Conservation (phyloP, 1,284 basidiomycete species). For the Ceratobasidium sp. region DNA sequence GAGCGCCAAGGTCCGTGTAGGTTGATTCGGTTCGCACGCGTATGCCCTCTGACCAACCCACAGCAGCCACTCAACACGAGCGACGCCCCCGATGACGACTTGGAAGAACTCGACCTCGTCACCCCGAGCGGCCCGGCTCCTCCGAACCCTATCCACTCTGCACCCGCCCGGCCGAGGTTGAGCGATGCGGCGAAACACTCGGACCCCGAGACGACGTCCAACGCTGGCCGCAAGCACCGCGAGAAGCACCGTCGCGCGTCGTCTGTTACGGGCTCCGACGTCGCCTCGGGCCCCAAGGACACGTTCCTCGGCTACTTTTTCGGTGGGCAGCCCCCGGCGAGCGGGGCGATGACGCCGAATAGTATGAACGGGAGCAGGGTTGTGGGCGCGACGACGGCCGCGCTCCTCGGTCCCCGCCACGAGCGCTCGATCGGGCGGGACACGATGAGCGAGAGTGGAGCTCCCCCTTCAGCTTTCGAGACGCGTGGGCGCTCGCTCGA, state of each 20-base stretch:
- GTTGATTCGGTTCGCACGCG: neutral
- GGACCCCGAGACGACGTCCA: slow-evolving; percentile 11
- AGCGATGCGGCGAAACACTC: slow-evolving; percentile 9
- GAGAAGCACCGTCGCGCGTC: slow-evolving; percentile 28
- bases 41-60: neutral
- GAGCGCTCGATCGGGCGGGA: slow-evolving; percentile 23
- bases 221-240: neutral
- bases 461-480: slow-evolving; percentile 42
- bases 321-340: slow-evolving; percentile 70
- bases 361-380: slow-evolving; percentile 42
- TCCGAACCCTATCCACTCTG: slow-evolving; percentile 26
- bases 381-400: slow-evolving; percentile 32
- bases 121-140: slow-evolving; percentile 53
- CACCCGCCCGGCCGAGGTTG: neutral
- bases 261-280: slow-evolving; percentile 26
- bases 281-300: slow-evolving; percentile 66
- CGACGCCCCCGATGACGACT: slow-evolving; percentile 49
- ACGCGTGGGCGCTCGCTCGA: slow-evolving; percentile 70
- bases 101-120: slow-evolving; percentile 64
- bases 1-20: slow-evolving; percentile 7
- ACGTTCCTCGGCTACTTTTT: slow-evolving; percentile 97
- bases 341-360: slow-evolving; percentile 21
- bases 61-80: slow-evolving; percentile 49
- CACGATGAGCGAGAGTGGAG: slow-evolving; percentile 35
- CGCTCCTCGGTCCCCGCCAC: slow-evolving; percentile 32